Conservation (phyloP, 768 basidiomycete genomes). For the Crepidotus variabilis region DNA sequence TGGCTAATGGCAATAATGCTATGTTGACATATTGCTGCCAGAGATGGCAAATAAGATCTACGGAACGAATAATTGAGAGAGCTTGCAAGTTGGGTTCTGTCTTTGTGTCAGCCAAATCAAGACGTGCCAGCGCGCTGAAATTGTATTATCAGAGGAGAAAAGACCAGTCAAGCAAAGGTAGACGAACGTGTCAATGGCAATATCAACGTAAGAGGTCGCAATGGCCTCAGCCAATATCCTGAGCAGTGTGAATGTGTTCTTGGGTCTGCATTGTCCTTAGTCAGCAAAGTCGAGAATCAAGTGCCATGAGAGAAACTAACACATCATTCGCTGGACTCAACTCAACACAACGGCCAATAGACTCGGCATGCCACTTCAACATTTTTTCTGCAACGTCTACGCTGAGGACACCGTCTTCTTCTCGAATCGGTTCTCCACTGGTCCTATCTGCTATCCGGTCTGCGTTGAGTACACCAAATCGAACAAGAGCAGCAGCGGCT, state of each 20-base stretch:
- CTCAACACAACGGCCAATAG: conserved; percentile 91
- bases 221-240: conserved; percentile 86
- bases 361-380: conserved; percentile 97
- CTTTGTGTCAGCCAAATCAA: conserved; percentile 74
- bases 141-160: not conserved
- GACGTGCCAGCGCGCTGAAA: conserved; percentile 60
- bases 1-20: conserved; percentile 84
- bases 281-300: not conserved
- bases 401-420: conserved; percentile 79
- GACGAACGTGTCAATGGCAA: conserved; percentile 90
- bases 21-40: conserved; percentile 97
- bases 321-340: conserved; percentile 78
- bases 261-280: conserved; percentile 52
- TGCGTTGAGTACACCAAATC: conserved; percentile 78
- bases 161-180: not conserved
- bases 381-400: conserved; percentile 83
- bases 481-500: conserved; percentile 85
- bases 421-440: conserved; percentile 66
- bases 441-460: conserved; percentile 46
- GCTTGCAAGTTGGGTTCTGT: conserved; percentile 75
- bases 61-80: conserved; percentile 58
- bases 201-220: conserved; percentile 79
- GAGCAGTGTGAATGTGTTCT: conserved; percentile 81
- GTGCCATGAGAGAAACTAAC: conserved; percentile 43
- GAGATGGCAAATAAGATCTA: conserved; percentile 89